A percentile compares a stretch with the other conserved stretches of the same genome.
phyloP scores from a whole-genome alignment of 257 asterid species.

The Fraxinus cuspidata region DNA sequence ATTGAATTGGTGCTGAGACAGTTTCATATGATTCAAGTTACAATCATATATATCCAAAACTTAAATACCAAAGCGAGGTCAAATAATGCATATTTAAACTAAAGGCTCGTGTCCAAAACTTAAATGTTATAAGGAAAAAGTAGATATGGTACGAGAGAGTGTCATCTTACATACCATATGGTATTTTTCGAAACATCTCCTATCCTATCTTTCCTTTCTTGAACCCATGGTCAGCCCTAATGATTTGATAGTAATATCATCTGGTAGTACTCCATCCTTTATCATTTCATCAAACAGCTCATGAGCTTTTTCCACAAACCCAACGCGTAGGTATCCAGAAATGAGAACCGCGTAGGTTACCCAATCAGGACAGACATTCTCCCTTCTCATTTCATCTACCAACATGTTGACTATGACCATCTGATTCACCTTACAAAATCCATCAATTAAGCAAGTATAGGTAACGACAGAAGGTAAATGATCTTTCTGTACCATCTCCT shows the following conservation, averaged over 20 bases:
- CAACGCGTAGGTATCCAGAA: constrained; percentile 41
- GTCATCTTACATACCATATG: constrained; percentile 2
- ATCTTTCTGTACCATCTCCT: constrained; percentile 45
- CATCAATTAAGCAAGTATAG: constrained; percentile 61
- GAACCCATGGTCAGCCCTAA: constrained; percentile 13
- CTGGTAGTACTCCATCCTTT: constrained; percentile 34
- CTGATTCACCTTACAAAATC: constrained; percentile 38
- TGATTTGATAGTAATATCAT: constrained; percentile 29
- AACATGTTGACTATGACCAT: constrained; percentile 35
- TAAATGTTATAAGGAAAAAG: neutral
- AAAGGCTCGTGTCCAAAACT: neutral
- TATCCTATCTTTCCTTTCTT: constrained; percentile 7
- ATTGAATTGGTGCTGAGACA: too few species aligned
- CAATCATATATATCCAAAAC: too few species aligned
- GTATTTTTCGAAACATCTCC: constrained; percentile 6
- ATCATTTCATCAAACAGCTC: constrained; percentile 34
- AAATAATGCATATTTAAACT: neutral
- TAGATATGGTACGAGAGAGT: neutral
- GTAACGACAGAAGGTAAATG: constrained; percentile 58
- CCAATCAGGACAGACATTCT: constrained; percentile 41
- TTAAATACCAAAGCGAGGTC: neutral
- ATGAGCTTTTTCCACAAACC: constrained; percentile 37
- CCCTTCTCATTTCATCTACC: constrained; percentile 40
- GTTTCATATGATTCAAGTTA: too few species aligned
- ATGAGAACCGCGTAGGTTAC: constrained; percentile 45